Percentiles rank a stretch among this genome's conserved stretches.
Evolutionary conservation across 169 alveolate species (phyloP).

Genomic region (Plasmodium berghei): DNA sequence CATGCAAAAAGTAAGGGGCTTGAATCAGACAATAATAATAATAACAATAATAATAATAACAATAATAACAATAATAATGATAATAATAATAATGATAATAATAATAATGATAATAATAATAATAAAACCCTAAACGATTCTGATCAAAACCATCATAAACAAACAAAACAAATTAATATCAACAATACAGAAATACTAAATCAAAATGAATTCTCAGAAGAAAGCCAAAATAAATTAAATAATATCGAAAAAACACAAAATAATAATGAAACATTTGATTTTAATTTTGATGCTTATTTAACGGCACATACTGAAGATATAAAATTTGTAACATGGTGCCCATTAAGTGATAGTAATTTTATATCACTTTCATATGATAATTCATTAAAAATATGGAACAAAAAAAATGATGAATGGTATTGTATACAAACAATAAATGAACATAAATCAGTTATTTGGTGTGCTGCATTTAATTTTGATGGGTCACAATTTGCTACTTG

Average conservation of each 20-base stretch:
- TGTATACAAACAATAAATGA: conserved; percentile 82
- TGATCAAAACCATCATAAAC: too few species aligned
- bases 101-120: neutral
- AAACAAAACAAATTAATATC: too few species aligned
- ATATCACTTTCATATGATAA: conserved; percentile 75
- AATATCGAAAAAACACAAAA: neutral
- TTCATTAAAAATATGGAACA: conserved; percentile 48
- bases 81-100: neutral
- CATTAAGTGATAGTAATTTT: conserved; percentile 76
- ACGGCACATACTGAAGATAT: conserved; percentile 70
- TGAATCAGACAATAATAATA: neutral
- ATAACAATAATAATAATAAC: too few species aligned
- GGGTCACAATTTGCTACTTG: conserved; percentile 82
- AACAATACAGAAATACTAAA: too few species aligned
- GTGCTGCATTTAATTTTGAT: conserved; percentile 79
- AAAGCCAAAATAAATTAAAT: neutral
- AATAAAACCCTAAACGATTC: neutral
- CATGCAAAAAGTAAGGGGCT: conserved; percentile 64
- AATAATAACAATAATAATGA: neutral
- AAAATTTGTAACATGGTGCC: conserved; percentile 62
- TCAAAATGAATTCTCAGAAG: too few species aligned
- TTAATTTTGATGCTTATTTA: conserved; percentile 50
- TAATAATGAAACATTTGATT: conserved; percentile 11
- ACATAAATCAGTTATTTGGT: conserved; percentile 84
- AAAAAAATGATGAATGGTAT: conserved; percentile 79